A percentile compares a stretch with the other conserved stretches of the same genome.
These are phyloP conservation scores for Leccinum griseonigrum DNA, from an alignment of 1,284 basidiomycete genomes.

Conservation along the genomic window DNA sequence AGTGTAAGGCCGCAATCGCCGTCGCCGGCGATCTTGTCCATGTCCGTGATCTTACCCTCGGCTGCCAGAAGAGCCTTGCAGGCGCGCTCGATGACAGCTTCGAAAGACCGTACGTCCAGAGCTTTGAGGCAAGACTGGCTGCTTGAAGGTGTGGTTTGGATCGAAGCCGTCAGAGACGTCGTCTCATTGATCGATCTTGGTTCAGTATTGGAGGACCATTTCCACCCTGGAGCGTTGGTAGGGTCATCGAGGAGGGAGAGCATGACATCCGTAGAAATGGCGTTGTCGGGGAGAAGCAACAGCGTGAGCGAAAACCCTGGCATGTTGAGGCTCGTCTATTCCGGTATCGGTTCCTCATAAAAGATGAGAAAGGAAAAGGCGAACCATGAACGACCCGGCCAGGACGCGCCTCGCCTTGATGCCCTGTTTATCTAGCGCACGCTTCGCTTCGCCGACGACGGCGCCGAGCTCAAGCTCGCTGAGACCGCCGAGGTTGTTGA, in stretches of 20 bases:
- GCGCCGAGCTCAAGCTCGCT: too few species aligned
- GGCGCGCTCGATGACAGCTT: slow-evolving; percentile 57
- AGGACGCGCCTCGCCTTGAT: slow-evolving; percentile 66
- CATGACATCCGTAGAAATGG: slow-evolving; percentile 48
- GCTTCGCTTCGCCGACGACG: too few species aligned
- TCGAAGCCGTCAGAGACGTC: slow-evolving; percentile 10
- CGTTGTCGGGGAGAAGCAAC: slow-evolving; percentile 66
- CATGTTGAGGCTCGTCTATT: slow-evolving; percentile 88
- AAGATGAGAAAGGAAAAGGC: slow-evolving; percentile 15
- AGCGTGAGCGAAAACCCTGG: slow-evolving; percentile 91
- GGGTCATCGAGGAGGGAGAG: slow-evolving; percentile 78
- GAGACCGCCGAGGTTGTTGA: too few species aligned
- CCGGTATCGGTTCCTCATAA: slow-evolving; percentile 1
- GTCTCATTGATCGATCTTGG: slow-evolving; percentile 32
- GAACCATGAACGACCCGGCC: slow-evolving; percentile 82
- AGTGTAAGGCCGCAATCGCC: slow-evolving; percentile 85
- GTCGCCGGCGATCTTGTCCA: slow-evolving; percentile 80
- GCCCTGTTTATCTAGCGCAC: slow-evolving; percentile 51
- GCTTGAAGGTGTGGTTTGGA: slow-evolving; percentile 16
- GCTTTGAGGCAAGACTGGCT: slow-evolving; percentile 36
- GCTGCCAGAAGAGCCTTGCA: slow-evolving; percentile 71
- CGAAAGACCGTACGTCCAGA: slow-evolving; percentile 49
- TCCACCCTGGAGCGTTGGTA: slow-evolving; percentile 81
- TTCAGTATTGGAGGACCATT: slow-evolving; percentile 53
- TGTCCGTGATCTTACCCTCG: slow-evolving; percentile 86